These are phyloP conservation scores for Boletellus ananiceps DNA, from an alignment of 768 basidiomycete genomes.

Conservation along the genomic window DNA sequence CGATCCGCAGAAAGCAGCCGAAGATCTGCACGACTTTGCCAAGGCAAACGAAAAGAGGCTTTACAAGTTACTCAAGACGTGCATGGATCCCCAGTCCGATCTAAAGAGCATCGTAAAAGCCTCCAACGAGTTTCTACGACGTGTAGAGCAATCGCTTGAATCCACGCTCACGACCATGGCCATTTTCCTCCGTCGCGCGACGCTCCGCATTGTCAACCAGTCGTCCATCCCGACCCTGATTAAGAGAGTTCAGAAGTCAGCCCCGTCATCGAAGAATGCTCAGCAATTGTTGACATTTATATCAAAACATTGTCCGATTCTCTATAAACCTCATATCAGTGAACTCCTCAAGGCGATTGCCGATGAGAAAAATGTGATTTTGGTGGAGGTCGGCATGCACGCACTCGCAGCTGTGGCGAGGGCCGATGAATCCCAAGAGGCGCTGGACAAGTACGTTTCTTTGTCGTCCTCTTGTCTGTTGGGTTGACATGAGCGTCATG, in stretches of 20 bases:
- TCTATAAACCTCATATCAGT: conserved; percentile 70
- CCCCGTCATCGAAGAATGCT: conserved; percentile 43
- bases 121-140: conserved; percentile 73
- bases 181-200: conserved; percentile 62
- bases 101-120: conserved; percentile 77
- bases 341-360: conserved; percentile 73
- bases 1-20: conserved; percentile 69
- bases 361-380: conserved; percentile 50
- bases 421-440: conserved; percentile 52
- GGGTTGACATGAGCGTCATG: neutral
- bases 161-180: conserved; percentile 63
- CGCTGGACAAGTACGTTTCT: conserved; percentile 61
- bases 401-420: conserved; percentile 66
- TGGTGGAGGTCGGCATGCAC: conserved; percentile 68
- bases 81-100: conserved; percentile 81
- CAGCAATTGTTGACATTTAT: conserved; percentile 51
- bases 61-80: conserved; percentile 78
- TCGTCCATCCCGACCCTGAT: conserved; percentile 82
- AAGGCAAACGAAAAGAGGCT: conserved; percentile 80
- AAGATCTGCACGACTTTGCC: conserved; percentile 81
- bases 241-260: conserved; percentile 54
- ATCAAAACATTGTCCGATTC: conserved; percentile 68
- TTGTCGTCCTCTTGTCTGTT: neutral
- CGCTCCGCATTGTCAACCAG: conserved; percentile 73
- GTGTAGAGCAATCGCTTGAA: conserved; percentile 67